A percentile compares a stretch with the other conserved stretches of the same genome.
phyloP scores from a whole-genome alignment of 371 early-diverging fungal genomes.

The Rhizopus stolonifer region DNA sequence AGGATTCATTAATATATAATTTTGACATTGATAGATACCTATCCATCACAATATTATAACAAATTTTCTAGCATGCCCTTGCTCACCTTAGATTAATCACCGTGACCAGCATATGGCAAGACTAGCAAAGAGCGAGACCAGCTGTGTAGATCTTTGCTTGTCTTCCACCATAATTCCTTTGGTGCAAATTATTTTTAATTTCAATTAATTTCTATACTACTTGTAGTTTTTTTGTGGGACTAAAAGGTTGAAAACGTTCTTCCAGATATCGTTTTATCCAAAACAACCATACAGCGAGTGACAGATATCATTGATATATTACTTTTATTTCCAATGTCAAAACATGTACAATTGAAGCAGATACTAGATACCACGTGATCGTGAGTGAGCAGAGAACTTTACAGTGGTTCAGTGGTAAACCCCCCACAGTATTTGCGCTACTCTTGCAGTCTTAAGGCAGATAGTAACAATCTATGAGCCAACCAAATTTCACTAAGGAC shows the following conservation, averaged over 20 bases:
- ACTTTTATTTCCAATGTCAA: slow-evolving; percentile 19
- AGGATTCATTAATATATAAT: slow-evolving; percentile 23
- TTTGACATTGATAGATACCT: slow-evolving; percentile 24
- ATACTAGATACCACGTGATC: slow-evolving; percentile 8
- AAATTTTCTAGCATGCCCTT: slow-evolving; percentile 20
- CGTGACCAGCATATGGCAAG: slow-evolving; percentile 16
- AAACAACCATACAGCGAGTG: slow-evolving; percentile 16
- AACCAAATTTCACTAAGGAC: slow-evolving; percentile 14
- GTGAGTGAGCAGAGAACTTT: slow-evolving; percentile 15
- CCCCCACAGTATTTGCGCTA: slow-evolving; percentile 14
- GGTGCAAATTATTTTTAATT: slow-evolving; percentile 18
- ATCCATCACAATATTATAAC: slow-evolving; percentile 23
- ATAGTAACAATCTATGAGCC: slow-evolving; percentile 17
- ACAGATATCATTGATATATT: slow-evolving; percentile 21
- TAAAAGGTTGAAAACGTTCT: slow-evolving; percentile 17
- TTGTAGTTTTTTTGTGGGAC: slow-evolving; percentile 15
- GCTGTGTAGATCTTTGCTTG: slow-evolving; percentile 16
- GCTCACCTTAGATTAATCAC: slow-evolving; percentile 22
- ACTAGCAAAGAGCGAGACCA: slow-evolving; percentile 20
- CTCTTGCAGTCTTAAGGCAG: slow-evolving; percentile 17
- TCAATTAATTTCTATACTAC: slow-evolving; percentile 18
- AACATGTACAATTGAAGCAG: slow-evolving; percentile 18
- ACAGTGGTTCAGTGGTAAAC: slow-evolving; percentile 13
- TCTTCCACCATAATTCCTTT: slow-evolving; percentile 18
- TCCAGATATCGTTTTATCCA: slow-evolving; percentile 19